Base-by-base conservation (phyloP, 495 filamentous ascomycete species). In the Evernia prunastri region DNA sequence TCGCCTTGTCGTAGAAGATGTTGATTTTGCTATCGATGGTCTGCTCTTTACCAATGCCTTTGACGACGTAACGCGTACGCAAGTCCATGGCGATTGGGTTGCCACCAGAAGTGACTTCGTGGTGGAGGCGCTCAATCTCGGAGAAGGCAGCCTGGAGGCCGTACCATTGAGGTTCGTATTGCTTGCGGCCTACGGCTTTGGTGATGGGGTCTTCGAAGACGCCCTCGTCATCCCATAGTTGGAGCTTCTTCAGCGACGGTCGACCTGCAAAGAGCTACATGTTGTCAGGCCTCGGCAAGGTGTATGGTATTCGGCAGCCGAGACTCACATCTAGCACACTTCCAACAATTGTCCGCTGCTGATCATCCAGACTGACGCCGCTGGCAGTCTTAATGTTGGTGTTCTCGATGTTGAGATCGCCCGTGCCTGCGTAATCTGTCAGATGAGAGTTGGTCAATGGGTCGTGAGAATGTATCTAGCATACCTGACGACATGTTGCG, bases 41-140 rank as follows among this genome's bases (percentile, higher is more conserved):
- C 73, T 83, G 75, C 69, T 82, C 79, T 65, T 75, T 81, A 10
- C 73, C 74, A 42, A 84, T 69, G 0, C 78, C 80, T 70, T 83
- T 84, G 11, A 85, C 62, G 4, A 76, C 76, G 68, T 86, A 86
- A 45, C 74, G 72, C 31, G 79, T 84, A 57, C 75, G 74, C 49
- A 86, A 51, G 18, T 81, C 74, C 61, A 86, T 72, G 37, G 73
- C 72, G 54, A 86, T 83, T 13, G 84, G 83, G 49, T 86, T 83
- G 9, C 82, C 80, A 6, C 71, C 68, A n/a, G 69, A 73, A 4
- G 75, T 80, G 29, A 86, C 81, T 40, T 74, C 65, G 67, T 84
- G 81, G 54, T 72, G 69, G 20, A 79, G 72, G 31, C 79, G 77
- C 68, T 80, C 73, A 68, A 80, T 80, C 36, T 76, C 71, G 51